phyloP scores from a whole-genome alignment of 2,329 filamentous ascomycete genomes.

The Trichoderma sp. region DNA sequence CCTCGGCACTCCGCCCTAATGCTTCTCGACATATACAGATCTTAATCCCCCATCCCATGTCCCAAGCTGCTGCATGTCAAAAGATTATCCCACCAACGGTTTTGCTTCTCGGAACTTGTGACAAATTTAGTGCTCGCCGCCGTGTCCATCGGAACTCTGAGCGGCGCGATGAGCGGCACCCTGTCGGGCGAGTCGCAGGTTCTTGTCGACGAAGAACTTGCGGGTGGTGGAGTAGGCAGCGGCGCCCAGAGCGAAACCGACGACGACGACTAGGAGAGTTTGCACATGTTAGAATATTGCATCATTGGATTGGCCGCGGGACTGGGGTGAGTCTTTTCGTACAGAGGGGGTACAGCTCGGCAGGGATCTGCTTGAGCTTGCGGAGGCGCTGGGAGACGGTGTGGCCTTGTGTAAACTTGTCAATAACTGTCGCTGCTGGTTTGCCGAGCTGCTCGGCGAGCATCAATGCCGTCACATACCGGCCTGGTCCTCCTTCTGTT shows the following conservation, averaged over 20 bases:
- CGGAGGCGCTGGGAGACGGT: slow-evolving; percentile 94
- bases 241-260: slow-evolving; percentile 77
- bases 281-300: slow-evolving; percentile 27
- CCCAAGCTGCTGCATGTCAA: slow-evolving; percentile 17
- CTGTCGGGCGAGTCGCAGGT: slow-evolving; percentile 80
- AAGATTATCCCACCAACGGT: slow-evolving; percentile 8
- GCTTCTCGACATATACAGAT: slow-evolving; percentile 23
- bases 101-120: slow-evolving; percentile 8
- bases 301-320: background rate
- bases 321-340: slow-evolving; percentile 31
- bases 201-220: slow-evolving; percentile 88
- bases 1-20: slow-evolving; percentile 21
- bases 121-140: slow-evolving; percentile 22
- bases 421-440: slow-evolving; percentile 20
- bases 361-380: slow-evolving; percentile 82
- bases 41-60: slow-evolving; percentile 12
- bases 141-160: background rate
- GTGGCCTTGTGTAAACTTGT: slow-evolving; percentile 62
- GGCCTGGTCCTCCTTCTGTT: slow-evolving; percentile 63
- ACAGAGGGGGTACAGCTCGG: slow-evolving; percentile 94
- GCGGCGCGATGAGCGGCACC: slow-evolving; percentile 43
- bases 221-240: slow-evolving; percentile 77
- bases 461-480: slow-evolving; percentile 50
- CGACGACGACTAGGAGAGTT: slow-evolving; percentile 66
- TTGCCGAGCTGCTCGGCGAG: background rate